These are phyloP conservation scores for Candida tetrigidarum DNA, from an alignment of 1,139 yeast species.

Conservation along the genomic window DNA sequence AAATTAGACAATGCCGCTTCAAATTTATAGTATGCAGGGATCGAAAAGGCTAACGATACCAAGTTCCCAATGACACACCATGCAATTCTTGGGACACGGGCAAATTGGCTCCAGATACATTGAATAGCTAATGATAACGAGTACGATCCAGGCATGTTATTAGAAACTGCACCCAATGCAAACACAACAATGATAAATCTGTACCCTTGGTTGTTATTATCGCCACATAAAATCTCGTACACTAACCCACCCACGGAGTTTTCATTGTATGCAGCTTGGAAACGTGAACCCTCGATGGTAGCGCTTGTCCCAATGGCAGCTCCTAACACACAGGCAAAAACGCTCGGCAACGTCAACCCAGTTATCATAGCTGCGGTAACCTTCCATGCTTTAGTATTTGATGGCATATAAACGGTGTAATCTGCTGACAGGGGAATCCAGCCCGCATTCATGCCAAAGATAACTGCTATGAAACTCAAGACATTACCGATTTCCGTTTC, in stretches of 20 bases:
- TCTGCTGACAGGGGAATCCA: constrained; percentile 38
- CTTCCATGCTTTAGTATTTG: constrained; percentile 28
- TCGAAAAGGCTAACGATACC: constrained; percentile 31
- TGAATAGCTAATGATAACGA: constrained; percentile 33
- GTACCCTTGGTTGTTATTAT: constrained; percentile 35
- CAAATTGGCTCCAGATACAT: constrained; percentile 32
- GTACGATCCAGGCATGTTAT: constrained; percentile 35
- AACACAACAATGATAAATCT: constrained; percentile 34
- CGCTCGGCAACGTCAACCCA: constrained; percentile 32
- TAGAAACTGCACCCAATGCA: constrained; percentile 32
- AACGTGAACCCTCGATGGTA: constrained; percentile 20
- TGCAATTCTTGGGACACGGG: constrained; percentile 31
- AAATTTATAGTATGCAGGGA: constrained; percentile 37
- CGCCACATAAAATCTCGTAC: constrained; percentile 30
- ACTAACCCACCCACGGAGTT: constrained; percentile 36
- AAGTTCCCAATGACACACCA: constrained; percentile 36
- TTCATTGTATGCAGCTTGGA: constrained; percentile 22
- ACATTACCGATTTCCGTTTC: constrained; percentile 40
- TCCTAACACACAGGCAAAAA: constrained; percentile 32
- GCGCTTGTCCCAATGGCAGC: constrained; percentile 31
- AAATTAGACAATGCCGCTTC: constrained; percentile 33
- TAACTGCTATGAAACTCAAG: constrained; percentile 27
- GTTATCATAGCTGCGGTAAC: constrained; percentile 28
- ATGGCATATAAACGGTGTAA: constrained; percentile 34
- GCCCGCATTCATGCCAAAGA: constrained; percentile 36